A percentile compares a stretch with the other conserved stretches of the same genome.
Evolutionary conservation across 352 stramenopile genomes (phyloP).

Genomic region (Globisporangium polare): DNA sequence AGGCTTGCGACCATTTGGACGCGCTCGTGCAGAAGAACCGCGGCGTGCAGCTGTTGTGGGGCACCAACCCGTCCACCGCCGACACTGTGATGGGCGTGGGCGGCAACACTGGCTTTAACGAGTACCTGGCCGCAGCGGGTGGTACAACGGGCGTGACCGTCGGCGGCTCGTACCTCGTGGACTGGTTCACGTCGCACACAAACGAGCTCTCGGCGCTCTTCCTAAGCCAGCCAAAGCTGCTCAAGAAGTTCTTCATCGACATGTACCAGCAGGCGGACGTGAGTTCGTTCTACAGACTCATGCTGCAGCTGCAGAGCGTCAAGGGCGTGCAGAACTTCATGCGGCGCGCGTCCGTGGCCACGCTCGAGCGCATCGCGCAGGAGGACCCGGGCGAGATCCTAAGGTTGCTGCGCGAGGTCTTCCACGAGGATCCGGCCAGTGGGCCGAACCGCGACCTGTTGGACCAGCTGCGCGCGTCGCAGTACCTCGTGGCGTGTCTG

Average conservation of each 20-base stretch:
- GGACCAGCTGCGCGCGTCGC: conserved; percentile 45
- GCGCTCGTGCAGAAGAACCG: conserved; percentile 40
- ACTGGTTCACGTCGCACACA: conserved; percentile 62
- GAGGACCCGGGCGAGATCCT: conserved; percentile 55
- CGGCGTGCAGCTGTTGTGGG: conserved; percentile 63
- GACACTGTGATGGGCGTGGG: conserved; percentile 5
- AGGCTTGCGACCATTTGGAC: conserved; percentile 55
- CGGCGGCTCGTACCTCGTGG: conserved; percentile 28
- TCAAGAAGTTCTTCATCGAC: conserved; percentile 61
- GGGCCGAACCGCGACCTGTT: conserved; percentile 44
- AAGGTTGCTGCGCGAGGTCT: conserved; percentile 47
- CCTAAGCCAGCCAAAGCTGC: conserved; percentile 45
- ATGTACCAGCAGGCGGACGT: conserved; percentile 52
- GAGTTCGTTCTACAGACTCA: conserved; percentile 54
- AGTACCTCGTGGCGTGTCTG: conserved; percentile 53
- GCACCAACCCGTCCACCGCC: conserved; percentile 16
- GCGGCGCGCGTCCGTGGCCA: conserved; percentile 40
- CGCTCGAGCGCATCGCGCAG: conserved; percentile 51
- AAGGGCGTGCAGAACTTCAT: conserved; percentile 58
- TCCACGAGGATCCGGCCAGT: conserved; percentile 23
- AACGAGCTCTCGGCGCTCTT: conserved; percentile 46
- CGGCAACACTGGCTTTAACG: conserved; percentile 4
- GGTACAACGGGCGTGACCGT: background rate
- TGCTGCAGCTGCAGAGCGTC: conserved; percentile 60
- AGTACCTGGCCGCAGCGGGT: conserved; percentile 9